Evolutionary conservation across 2,329 filamentous ascomycete species (phyloP), one percentile per base, ranked within the genome.

Genomic region (Epichloe sylvatica): DNA sequence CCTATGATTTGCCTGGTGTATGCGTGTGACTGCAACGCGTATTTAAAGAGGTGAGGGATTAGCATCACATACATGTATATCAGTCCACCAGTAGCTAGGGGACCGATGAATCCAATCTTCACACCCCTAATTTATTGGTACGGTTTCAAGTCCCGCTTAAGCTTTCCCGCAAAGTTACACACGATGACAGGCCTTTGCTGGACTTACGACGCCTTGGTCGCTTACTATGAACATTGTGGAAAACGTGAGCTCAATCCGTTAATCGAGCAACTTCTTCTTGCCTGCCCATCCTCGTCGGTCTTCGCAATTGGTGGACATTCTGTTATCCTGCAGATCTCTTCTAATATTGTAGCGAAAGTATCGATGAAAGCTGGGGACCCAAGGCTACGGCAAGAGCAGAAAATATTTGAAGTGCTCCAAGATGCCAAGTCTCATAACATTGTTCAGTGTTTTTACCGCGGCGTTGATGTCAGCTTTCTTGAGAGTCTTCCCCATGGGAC

Each of bases 271-370:
- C 44, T 49, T 19, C 52, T 56, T 17, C 38, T 33, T 13, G 17
- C 44, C 21, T 56, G 52, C 40, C 52, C 51, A 15, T 41, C 38
- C 23, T 55, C 55, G 7, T 50, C 39, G 13, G 38, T 57, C 25
- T 57, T 53, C 35, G 47, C 37, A 15, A 35, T 52, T 19, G 54
- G 54, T 25, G 54, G 53, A 41, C 49, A 55, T 49, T 55, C 54
- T 9, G 52, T 57, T 35, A 49, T 56, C 8, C 51, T 57, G 17
- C 17, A 46, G 13, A 43, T 55, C 52, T 51, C 51, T n/a, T 25
- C 53, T n/a, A 34, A 17, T 5, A 54, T 55, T 42, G 53, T 43
- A 13, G 55, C 55, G 23, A 56, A 55, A 47, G 52, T 55, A n/a
- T 49, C 41, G 30, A 46, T 56, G 12, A 15, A 54, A 37, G 13